Evolutionary conservation across 78 protist species (phyloP).

Genomic region (Dictyostelium intermedium): DNA sequence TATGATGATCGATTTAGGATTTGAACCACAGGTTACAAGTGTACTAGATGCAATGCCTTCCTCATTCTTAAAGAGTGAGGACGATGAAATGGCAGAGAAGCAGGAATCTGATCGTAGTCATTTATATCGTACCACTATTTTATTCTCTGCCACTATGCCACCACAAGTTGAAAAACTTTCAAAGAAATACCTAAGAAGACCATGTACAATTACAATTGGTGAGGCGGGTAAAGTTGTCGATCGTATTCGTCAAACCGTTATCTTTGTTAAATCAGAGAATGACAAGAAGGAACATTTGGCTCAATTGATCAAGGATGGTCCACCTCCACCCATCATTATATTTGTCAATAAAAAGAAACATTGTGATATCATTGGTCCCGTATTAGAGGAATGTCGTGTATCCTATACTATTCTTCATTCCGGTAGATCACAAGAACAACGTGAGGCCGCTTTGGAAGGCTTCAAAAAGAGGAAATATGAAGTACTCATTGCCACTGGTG

Average conservation of each 20-base stretch:
- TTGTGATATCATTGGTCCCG: constrained; percentile 59
- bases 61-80: constrained; percentile 42
- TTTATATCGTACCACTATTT: constrained; percentile 80
- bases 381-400: constrained; percentile 34
- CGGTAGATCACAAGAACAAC: constrained; percentile 82
- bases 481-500: constrained; percentile 90
- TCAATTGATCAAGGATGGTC: constrained; percentile 11
- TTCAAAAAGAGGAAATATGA: constrained; percentile 60
- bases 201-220: constrained; percentile 89
- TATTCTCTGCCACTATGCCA: constrained; percentile 96
- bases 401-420: constrained; percentile 73
- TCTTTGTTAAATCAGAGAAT: constrained; percentile 75
- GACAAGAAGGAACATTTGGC: constrained; percentile 61
- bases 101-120: constrained; percentile 52
- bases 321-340: constrained; percentile 90
- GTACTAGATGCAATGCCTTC: constrained; percentile 87
- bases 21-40: constrained; percentile 85
- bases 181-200: constrained; percentile 84
- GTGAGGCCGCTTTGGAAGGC: constrained; percentile 82
- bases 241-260: constrained; percentile 84
- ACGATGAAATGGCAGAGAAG: constrained; percentile 77
- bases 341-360: constrained; percentile 87
- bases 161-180: constrained; percentile 91
- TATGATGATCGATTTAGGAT: constrained; percentile 92
- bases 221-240: constrained; percentile 89